Evolutionary conservation across 1,139 yeast species (phyloP).

Genomic region (Scheffersomyces illinoinensis): DNA sequence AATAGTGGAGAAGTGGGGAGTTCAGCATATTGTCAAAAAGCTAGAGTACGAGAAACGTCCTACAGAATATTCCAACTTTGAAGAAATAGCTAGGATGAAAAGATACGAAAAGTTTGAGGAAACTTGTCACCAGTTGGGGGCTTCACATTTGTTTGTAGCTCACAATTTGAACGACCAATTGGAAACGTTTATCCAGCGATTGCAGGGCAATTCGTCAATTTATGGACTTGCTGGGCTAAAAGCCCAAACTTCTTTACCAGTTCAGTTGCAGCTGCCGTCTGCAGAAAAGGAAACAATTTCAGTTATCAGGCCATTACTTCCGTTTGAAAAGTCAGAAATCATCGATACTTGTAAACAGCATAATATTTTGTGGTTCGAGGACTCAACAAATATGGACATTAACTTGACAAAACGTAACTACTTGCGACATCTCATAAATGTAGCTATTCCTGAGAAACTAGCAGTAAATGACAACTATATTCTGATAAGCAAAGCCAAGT

Average conservation of each 20-base stretch:
- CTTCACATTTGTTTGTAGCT: slow-evolving; percentile 50
- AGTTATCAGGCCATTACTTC: slow-evolving; percentile 57
- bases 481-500: slow-evolving; percentile 12
- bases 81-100: slow-evolving; percentile 55
- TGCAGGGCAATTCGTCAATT: slow-evolving; percentile 54
- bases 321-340: slow-evolving; percentile 43
- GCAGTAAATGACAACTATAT: slow-evolving; percentile 11
- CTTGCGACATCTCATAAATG: slow-evolving; percentile 34
- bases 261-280: slow-evolving; percentile 13
- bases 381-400: slow-evolving; percentile 58
- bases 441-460: slow-evolving; percentile 22
- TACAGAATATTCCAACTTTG: slow-evolving; percentile 42
- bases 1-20: slow-evolving; percentile 37
- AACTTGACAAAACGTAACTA: slow-evolving; percentile 57
- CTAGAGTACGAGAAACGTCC: slow-evolving; percentile 33
- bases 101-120: slow-evolving; percentile 48
- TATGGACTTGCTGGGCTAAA: slow-evolving; percentile 57
- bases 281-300: slow-evolving; percentile 14
- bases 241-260: slow-evolving; percentile 26
- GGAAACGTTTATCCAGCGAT: slow-evolving; percentile 65
- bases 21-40: slow-evolving; percentile 35
- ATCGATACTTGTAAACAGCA: slow-evolving; percentile 44
- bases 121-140: slow-evolving; percentile 30
- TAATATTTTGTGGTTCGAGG: slow-evolving; percentile 64
- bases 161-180: slow-evolving; percentile 74